A percentile compares a stretch with the other conserved stretches of the same genome.
Conservation (phyloP, 2,329 filamentous ascomycete species). For the Rutstroemia sydowiana region DNA sequence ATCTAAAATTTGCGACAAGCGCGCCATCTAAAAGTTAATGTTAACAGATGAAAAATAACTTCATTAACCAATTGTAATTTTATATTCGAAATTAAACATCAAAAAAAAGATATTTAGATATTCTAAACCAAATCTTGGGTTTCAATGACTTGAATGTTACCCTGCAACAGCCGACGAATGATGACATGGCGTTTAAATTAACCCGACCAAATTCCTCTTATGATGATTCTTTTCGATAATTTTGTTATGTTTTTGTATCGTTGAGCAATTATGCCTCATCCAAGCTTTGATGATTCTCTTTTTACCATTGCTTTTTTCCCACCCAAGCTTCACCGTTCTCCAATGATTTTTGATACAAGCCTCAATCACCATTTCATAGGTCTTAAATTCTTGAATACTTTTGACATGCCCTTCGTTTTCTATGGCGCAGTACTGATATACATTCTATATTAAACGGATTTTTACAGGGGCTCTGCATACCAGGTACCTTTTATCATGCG, state of each 20-base stretch:
- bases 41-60: not conserved
- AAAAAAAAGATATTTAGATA: not conserved
- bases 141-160: not conserved
- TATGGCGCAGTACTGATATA: conserved; percentile 12
- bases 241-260: no score
- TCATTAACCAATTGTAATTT: not conserved
- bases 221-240: no score
- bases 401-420: conserved; percentile 6
- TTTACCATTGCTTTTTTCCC: no score
- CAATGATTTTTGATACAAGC: conserved; percentile 17
- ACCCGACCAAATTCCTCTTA: conserved; percentile 2
- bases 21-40: conserved; percentile 6
- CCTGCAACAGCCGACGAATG: conserved; percentile 25
- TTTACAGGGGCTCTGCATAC: conserved; percentile 3
- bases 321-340: conserved; percentile 18
- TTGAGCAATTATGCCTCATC: conserved; percentile 18
- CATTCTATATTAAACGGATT: conserved; percentile 11
- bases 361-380: conserved; percentile 21
- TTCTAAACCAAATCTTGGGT: not conserved
- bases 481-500: not conserved
- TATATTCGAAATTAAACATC: not conserved
- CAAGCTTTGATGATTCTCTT: no score
- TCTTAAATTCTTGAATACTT: conserved; percentile 13
- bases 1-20: conserved; percentile 20
- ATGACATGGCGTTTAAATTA: conserved; percentile 20